Evolutionary conservation across 2,329 filamentous ascomycete species (phyloP).

Genomic region (Aspergillus sp.): DNA sequence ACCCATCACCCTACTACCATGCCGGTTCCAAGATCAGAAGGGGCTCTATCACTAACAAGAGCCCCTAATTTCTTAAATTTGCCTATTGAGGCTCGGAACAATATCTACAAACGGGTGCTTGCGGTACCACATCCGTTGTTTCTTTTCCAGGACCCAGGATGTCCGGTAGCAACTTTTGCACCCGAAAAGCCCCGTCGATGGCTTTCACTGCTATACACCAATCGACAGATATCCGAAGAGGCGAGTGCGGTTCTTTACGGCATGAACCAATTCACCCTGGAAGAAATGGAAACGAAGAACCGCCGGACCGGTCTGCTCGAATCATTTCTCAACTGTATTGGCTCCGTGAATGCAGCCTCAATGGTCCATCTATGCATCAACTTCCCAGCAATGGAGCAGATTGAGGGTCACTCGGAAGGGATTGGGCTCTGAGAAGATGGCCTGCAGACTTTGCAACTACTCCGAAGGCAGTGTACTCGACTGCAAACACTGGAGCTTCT

Average conservation of each 20-base stretch:
- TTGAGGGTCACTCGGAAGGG: neutral
- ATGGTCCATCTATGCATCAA: conserved; percentile 4
- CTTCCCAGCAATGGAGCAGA: conserved; percentile 4
- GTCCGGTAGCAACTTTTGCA: conserved; percentile 1
- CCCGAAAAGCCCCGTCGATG: conserved; percentile 6
- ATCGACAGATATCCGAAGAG: conserved; percentile 7
- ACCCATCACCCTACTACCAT: neutral
- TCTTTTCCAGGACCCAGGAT: conserved; percentile 10
- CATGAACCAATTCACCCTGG: conserved; percentile 4
- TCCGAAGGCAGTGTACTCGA: neutral
- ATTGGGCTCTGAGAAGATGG: conserved; percentile 1
- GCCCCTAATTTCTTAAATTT: neutral
- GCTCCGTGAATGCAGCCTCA: neutral
- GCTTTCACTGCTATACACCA: conserved; percentile 7
- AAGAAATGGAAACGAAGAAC: neutral
- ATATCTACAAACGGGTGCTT: conserved; percentile 4
- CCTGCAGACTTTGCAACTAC: conserved; percentile 1
- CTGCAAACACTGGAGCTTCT: conserved; percentile 5
- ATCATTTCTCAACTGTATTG: conserved; percentile 7
- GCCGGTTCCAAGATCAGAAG: neutral
- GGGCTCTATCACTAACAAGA: neutral
- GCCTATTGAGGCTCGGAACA: neutral
- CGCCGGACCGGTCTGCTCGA: neutral
- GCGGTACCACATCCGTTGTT: conserved; percentile 3
- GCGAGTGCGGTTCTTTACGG: neutral